Evolutionary conservation across 306 rosid species (phyloP).

Genomic region (Betula pendula): DNA sequence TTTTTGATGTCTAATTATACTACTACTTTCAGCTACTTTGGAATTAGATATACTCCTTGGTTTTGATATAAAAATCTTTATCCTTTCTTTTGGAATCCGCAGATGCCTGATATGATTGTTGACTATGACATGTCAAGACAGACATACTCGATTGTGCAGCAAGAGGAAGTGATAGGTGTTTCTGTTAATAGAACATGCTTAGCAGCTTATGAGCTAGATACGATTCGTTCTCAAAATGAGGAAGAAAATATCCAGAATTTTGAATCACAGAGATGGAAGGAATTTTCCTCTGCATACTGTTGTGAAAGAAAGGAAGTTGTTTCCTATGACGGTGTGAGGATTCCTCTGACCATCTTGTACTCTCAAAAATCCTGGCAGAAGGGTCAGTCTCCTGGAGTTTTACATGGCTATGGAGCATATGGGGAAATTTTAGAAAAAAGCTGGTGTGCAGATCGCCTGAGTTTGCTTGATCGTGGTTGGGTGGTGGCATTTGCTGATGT

Average conservation of each 20-base stretch:
- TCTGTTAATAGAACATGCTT: slow-evolving; percentile 37
- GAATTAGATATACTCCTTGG: background rate
- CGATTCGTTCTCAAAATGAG: background rate
- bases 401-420: slow-evolving; percentile 92
- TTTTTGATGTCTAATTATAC: background rate
- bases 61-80: slow-evolving; percentile 16
- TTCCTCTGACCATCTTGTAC: slow-evolving; percentile 83
- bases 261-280: slow-evolving; percentile 57
- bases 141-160: slow-evolving; percentile 66
- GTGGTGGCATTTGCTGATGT: slow-evolving; percentile 91
- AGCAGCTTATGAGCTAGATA: slow-evolving; percentile 26
- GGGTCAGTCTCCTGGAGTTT: slow-evolving; percentile 70
- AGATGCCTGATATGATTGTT: slow-evolving; percentile 91
- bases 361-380: slow-evolving; percentile 60
- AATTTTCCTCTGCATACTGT: slow-evolving; percentile 59
- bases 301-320: slow-evolving; percentile 70
- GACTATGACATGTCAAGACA: slow-evolving; percentile 80
- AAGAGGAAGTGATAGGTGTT: slow-evolving; percentile 69
- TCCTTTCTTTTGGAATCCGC: slow-evolving; percentile 27
- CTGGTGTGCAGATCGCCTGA: slow-evolving; percentile 81
- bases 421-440: slow-evolving; percentile 82
- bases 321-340: slow-evolving; percentile 63
- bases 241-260: slow-evolving; percentile 32
- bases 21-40: background rate
- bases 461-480: slow-evolving; percentile 93